Percentiles rank a stretch among this genome's conserved stretches.
These are phyloP conservation scores for Edaphochlamys debaryana DNA, from an alignment of 139 green algal genomes.

Conservation along the genomic window DNA sequence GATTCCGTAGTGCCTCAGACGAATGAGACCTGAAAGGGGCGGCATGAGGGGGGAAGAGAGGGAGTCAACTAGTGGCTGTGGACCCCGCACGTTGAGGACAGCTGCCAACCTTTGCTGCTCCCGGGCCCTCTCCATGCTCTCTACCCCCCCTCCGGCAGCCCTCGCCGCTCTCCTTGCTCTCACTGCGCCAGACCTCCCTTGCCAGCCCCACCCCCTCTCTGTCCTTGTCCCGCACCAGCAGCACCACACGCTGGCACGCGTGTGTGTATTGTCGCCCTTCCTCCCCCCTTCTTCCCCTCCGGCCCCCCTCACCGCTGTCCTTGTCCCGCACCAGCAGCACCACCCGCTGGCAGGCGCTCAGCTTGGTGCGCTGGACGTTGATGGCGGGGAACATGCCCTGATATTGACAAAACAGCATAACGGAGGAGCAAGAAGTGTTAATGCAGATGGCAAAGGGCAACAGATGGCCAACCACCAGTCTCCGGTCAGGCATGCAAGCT, in stretches of 20 bases:
- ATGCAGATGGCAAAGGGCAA: neutral
- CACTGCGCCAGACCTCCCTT: too few species aligned
- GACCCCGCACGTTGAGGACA: too few species aligned
- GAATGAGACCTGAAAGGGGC: slow-evolving; percentile 65
- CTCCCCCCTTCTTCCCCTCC: neutral
- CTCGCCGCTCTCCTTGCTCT: too few species aligned
- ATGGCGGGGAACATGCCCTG: slow-evolving; percentile 97
- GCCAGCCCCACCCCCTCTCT: slow-evolving; percentile 16
- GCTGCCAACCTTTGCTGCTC: too few species aligned
- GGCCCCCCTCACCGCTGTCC: slow-evolving; percentile 40
- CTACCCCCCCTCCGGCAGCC: too few species aligned
- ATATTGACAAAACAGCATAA: too few species aligned
- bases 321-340: slow-evolving; percentile 52
- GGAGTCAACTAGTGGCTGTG: neutral
- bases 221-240: slow-evolving; percentile 54
- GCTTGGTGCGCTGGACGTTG: slow-evolving; percentile 87
- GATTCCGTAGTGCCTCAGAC: slow-evolving; percentile 93
- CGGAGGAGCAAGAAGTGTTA: neutral
- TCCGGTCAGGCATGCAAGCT: too few species aligned
- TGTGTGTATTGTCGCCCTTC: neutral
- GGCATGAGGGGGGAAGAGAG: neutral
- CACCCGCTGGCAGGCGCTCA: slow-evolving; percentile 75
- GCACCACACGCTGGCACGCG: slow-evolving; percentile 70
- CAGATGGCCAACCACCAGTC: too few species aligned
- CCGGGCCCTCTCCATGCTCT: too few species aligned